Base-by-base conservation (phyloP, 2,329 filamentous ascomycete genomes). In the Fusarium sp. region DNA sequence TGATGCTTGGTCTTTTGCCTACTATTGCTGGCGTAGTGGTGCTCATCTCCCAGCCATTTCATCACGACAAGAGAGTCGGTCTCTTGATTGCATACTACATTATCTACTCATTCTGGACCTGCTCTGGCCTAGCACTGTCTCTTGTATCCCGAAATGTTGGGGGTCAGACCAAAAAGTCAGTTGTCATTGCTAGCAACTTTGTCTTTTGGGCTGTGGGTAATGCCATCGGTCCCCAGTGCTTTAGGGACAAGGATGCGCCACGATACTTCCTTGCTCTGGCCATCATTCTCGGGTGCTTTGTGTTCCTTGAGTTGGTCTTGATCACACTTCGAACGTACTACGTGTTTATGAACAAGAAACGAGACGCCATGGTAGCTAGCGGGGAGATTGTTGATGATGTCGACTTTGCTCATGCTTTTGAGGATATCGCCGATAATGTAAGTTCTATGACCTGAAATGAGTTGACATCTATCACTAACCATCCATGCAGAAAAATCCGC, bases 1-100 rank as follows among this genome's bases (percentile, higher is more conserved):
- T 94, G 91, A 81, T 88, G 9, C 81, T 87, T 13, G 52, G 40
- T 20, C 37, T 94, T 89, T 76, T 86, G 92, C 24, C 84, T 92
- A 47, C 92, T 92, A 85, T 93, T 76, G 80, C 92, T 62, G 92
- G 92, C 62, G 94, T 92, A 2, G 90, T 93, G 60, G 87, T 93
- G 42, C 88, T 94, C 66, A 92, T 94, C 87, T 91, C 90, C 0
- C 87, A 94, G 6, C 81, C 87, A n/a, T 91, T 92, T 72, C 85
- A 85, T 50, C 85, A 86, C 35, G 81, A 87, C 9, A 90, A 89
- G 35, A 88, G 92, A 80, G 87, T 91, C 35, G 92, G 92, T 16
- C 86, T 94, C 2, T 84, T 94, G 18, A 88, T 94, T 77, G 88
- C 87, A 78, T 94, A 94, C 85, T 94, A 94, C 83, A 91, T 94